A percentile compares a stretch with the other conserved stretches of the same genome.
These are phyloP conservation scores for Lathyrus tuberosus DNA, from an alignment of 306 rosid genomes.

Conservation along the genomic window DNA sequence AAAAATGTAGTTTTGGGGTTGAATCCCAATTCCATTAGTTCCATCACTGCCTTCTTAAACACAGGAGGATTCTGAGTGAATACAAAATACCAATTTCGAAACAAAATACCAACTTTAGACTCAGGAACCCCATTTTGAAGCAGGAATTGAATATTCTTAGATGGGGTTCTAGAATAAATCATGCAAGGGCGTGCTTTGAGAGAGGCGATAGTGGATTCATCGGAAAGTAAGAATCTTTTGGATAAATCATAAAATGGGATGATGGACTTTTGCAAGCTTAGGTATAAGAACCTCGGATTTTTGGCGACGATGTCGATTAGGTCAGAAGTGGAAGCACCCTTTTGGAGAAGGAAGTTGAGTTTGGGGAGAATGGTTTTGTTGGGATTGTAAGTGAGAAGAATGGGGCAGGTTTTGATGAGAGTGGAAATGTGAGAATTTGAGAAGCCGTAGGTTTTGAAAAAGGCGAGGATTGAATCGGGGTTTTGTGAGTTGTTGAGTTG, in stretches of 20 bases:
- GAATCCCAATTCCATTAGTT: constrained; percentile 44
- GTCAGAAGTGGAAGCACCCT: constrained; percentile 45
- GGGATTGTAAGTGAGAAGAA: not conserved
- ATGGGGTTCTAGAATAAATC: constrained; percentile 1
- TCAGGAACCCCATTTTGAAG: constrained; percentile 29
- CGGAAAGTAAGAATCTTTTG: constrained; percentile 28
- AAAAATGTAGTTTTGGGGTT: constrained; percentile 24
- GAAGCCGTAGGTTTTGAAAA: constrained; percentile 27
- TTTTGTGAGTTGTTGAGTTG: constrained; percentile 31
- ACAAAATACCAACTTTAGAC: not conserved
- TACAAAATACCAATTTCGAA: not conserved
- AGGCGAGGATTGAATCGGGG: constrained; percentile 34
- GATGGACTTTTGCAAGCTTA: constrained; percentile 36
- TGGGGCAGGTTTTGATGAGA: constrained; percentile 14
- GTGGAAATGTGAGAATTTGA: constrained; percentile 21
- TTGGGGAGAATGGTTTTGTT: constrained; percentile 42
- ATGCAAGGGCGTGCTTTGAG: not conserved
- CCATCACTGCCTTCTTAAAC: constrained; percentile 36
- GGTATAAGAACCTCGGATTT: not conserved
- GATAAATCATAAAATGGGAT: constrained; percentile 37
- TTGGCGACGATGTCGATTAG: constrained; percentile 12
- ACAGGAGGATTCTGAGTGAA: not conserved
- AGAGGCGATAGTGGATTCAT: not conserved
- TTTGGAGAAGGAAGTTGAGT: constrained; percentile 40
- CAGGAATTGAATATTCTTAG: not conserved